Evolutionary conservation across 108 stramenopile species (phyloP), one percentile per base, ranked within the genome.

Genomic region (Parietichytrium sp.): DNA sequence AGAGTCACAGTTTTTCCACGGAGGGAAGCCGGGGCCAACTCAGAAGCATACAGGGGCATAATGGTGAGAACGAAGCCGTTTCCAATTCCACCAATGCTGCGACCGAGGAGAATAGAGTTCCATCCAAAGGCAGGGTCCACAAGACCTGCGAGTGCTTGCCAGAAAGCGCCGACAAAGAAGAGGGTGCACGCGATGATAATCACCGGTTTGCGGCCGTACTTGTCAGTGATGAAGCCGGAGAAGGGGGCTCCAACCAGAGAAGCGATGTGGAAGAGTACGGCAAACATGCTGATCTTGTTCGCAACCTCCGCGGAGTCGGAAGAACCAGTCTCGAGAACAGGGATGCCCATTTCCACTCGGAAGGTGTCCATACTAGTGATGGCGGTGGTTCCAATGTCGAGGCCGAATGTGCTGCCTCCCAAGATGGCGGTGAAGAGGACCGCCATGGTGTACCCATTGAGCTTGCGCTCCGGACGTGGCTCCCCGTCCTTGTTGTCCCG

Each of bases 71-170:
- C 29, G 61, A 72, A 72, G 42, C 61, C 61, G 33, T 45, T 36
- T n/a, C 61, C 61, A 38, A 72, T 72, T n/a, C 61, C 61, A 72
- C 61, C 61, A 42, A 72, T 25, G 33, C 38, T 42, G 33, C 61
- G 61, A n/a, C 61, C 61, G 42, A 72, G 33, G 42, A 72, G 36
- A 42, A 72, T 25, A n/a, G 20, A 23, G 38, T 72, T 25, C 61
- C 61, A 72, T 6, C 38, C 61, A 45, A 72, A 72, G 42, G 15
- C 20, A 16, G 6, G 8, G 38, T 0, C 13, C 23, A 72, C 20
- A 23, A 72, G 42, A 10, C 61, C 61, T n/a, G 61, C 61, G 3
- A 72, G 61, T 16, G 6, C 10, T 25, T 72, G 61, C 61, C 61
- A 72, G 42, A 72, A n/a, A 25, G 61, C n/a, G n/a, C n/a, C n/a